Evolutionary conservation across 2,329 filamentous ascomycete species (phyloP), one percentile per base, ranked within the genome.

Genomic region (Penicillium sp.): DNA sequence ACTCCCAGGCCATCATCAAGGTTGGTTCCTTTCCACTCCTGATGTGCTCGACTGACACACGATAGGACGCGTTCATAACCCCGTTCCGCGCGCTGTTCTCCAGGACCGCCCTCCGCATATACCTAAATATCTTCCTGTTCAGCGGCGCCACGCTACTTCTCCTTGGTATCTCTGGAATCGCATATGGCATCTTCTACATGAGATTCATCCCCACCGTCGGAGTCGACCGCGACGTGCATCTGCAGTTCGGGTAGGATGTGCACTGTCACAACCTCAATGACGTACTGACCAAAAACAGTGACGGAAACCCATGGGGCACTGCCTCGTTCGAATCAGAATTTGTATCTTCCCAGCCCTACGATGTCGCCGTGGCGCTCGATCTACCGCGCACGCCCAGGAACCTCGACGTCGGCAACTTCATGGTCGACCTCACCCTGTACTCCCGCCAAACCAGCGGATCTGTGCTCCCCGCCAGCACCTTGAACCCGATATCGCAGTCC

Each of bases 361-460:
- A 97, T 66, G 78, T 98, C 34, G 77, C 79, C 4, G 76, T 97
- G 1, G 75, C 81, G 18, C 76, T 98, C 26, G 78, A 80, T 3
- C 75, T 98, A 52, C 93, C 93, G 14, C 82, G 85, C 32, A 93
- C 88, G 2, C 82, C 81, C 0, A 69, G 77, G 1, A 98, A 98
- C 61, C 70, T 86, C 18, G 79, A 78, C 2, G 79, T 80, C 11
- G 93, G 93, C 23, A 97, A 97, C 71, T 97, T 96, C 75, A 98
- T 98, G 93, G 74, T 97, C 14, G 84, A 87, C 38, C 72, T 95
- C 13, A 79, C 82, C 50, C 78, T 95, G 42, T 77, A 87, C 40
- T 76, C 76, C 22, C 69, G 71, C 20, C 66, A 69, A 20, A 68
- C 69, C 7, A 65, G 31, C 18, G 31, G 59, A 3, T 67, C 56